Percentiles rank a stretch among this genome's conserved stretches.
Conservation (phyloP, 345 rosid genomes). For the Punica granatum region DNA sequence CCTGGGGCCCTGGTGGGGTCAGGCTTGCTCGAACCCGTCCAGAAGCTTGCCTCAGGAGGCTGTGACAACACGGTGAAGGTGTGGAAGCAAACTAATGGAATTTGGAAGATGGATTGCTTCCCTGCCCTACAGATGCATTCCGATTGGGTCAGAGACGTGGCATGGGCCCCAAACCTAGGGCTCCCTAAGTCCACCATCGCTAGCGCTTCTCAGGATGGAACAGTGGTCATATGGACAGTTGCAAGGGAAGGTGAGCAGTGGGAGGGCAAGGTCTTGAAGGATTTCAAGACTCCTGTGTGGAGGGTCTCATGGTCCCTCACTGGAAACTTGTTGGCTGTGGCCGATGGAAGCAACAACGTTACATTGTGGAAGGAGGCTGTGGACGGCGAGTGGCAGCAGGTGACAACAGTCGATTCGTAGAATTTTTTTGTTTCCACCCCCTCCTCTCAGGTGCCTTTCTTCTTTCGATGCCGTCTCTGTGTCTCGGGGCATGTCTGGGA, state of each 20-base stretch:
- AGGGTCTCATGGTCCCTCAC: constrained; percentile 61
- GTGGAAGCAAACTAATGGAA: constrained; percentile 47
- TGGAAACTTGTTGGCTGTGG: constrained; percentile 49
- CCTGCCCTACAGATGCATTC: constrained; percentile 55
- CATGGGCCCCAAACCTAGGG: constrained; percentile 69
- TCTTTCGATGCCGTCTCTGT: background rate
- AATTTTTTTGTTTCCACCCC: background rate
- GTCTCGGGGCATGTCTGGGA: background rate
- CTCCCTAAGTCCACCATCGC: constrained; percentile 59
- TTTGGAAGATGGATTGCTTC: constrained; percentile 55
- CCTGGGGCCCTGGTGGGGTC: constrained; percentile 49
- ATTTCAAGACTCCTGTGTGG: constrained; percentile 53
- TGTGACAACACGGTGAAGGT: constrained; percentile 55
- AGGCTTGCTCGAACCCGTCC: constrained; percentile 40
- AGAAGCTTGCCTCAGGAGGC: constrained; percentile 55
- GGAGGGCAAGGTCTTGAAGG: constrained; percentile 53
- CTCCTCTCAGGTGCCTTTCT: background rate
- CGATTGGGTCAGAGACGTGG: constrained; percentile 65
- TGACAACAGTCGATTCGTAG: constrained; percentile 38
- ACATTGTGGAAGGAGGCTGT: constrained; percentile 57
- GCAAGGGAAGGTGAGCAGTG: constrained; percentile 55
- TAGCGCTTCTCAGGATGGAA: constrained; percentile 60
- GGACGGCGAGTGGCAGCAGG: constrained; percentile 60
- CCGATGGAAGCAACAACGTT: constrained; percentile 47
- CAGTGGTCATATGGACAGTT: constrained; percentile 46